phyloP scores from a whole-genome alignment of 805 yeast species.

The Lipomyces yamanashiensis region DNA sequence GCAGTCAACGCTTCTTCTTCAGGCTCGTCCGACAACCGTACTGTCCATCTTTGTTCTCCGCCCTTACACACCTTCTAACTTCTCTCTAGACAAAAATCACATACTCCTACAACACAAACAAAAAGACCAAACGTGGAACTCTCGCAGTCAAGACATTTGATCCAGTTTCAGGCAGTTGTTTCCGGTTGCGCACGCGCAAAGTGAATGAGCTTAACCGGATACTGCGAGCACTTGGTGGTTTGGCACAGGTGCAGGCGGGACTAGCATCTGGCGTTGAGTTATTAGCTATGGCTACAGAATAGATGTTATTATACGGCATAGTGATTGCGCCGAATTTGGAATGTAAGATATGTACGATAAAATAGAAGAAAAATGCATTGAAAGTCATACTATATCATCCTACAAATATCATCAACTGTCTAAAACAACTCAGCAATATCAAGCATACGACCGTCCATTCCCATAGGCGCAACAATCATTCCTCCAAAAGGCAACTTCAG shows the following conservation, averaged over 20 bases:
- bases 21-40: slow-evolving; percentile 51
- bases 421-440: slow-evolving; percentile 30
- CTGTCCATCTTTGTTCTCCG: slow-evolving; percentile 30
- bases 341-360: neutral
- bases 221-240: slow-evolving; percentile 65
- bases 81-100: slow-evolving; percentile 44
- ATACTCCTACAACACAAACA: slow-evolving; percentile 46
- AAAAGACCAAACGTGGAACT: slow-evolving; percentile 40
- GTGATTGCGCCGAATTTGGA: neutral
- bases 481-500: slow-evolving; percentile 21
- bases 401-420: neutral
- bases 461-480: slow-evolving; percentile 33
- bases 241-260: slow-evolving; percentile 43
- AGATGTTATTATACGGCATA: neutral
- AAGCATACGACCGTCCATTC: slow-evolving; percentile 34
- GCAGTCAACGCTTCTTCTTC: slow-evolving; percentile 50
- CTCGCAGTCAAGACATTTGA: slow-evolving; percentile 64
- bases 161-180: slow-evolving; percentile 64
- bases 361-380: neutral
- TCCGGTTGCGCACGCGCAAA: slow-evolving; percentile 62
- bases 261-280: slow-evolving; percentile 19
- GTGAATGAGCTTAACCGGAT: slow-evolving; percentile 75
- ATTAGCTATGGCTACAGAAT: slow-evolving; percentile 3
- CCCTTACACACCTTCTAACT: neutral
- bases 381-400: neutral